These are phyloP conservation scores for Meyerozyma smithsonii DNA, from an alignment of 1,139 yeast genomes.

Conservation along the genomic window DNA sequence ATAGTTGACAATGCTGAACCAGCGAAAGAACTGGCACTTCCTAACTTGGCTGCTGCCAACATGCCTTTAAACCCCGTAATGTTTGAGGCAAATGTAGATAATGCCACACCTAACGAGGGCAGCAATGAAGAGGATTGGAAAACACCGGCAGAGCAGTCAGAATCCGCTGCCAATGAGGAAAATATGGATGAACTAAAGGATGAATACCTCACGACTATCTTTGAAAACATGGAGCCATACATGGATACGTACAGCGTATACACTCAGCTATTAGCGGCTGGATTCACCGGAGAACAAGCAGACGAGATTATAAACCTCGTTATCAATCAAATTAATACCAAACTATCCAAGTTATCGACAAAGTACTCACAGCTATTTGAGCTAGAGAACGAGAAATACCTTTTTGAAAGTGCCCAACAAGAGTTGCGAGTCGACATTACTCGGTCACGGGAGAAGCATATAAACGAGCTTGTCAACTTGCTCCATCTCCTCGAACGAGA, in stretches of 20 bases:
- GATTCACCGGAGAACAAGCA: conserved; percentile 53
- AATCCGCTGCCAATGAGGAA: background rate
- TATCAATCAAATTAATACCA: conserved; percentile 45
- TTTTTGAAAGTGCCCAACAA: conserved; percentile 90
- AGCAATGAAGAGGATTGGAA: background rate
- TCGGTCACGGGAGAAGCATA: conserved; percentile 65
- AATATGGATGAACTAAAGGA: conserved; percentile 3
- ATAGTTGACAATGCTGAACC: background rate
- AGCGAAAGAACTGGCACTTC: background rate
- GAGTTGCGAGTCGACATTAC: conserved; percentile 80
- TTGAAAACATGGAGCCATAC: conserved; percentile 45
- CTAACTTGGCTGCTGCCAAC: background rate
- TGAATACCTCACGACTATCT: conserved; percentile 16
- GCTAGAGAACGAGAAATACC: conserved; percentile 78
- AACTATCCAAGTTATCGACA: conserved; percentile 53
- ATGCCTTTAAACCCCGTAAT: background rate
- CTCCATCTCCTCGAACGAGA: conserved; percentile 71
- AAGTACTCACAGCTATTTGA: conserved; percentile 64
- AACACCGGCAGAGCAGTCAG: background rate
- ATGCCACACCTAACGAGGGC: background rate
- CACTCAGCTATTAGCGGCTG: conserved; percentile 35
- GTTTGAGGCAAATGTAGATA: background rate
- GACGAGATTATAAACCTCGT: conserved; percentile 48
- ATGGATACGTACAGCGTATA: conserved; percentile 48
- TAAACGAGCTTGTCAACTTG: conserved; percentile 62